A percentile compares a stretch with the other conserved stretches of the same genome.
Evolutionary conservation across 23 red algal species (phyloP).

Genomic region (Rhodosorus marinus): DNA sequence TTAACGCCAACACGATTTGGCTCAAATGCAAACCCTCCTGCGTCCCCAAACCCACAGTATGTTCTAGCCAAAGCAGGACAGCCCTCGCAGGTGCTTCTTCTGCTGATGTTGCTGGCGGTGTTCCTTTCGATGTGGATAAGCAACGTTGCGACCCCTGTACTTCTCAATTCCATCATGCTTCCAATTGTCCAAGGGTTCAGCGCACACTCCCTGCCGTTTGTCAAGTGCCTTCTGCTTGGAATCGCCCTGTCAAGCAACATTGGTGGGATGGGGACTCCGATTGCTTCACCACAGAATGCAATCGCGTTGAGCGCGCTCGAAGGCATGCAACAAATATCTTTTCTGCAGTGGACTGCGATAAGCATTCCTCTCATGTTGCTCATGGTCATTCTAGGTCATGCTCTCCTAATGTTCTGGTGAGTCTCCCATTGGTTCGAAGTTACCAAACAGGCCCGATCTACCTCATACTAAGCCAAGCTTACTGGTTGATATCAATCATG

Average conservation of each 20-base stretch:
- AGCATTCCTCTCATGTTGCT: conserved; percentile 42
- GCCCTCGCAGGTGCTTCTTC: conserved; percentile 31
- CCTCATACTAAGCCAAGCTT: no score
- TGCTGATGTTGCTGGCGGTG: conserved; percentile 58
- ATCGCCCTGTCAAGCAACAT: conserved; percentile 77
- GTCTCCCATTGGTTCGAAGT: no score
- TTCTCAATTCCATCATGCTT: conserved; percentile 67
- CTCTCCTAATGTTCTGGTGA: conserved; percentile 22
- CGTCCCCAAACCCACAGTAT: no score
- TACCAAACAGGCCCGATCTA: no score
- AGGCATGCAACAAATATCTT: conserved; percentile 34
- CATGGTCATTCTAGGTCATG: conserved; percentile 32
- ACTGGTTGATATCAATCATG: no score
- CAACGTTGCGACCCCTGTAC: conserved; percentile 90
- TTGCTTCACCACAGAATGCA: conserved; percentile 92
- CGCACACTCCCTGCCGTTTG: conserved; percentile 13
- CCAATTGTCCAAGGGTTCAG: conserved; percentile 46
- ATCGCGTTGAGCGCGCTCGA: conserved; percentile 59
- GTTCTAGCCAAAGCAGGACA: conserved; percentile 29
- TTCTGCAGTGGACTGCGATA: conserved; percentile 61
- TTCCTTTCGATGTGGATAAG: conserved; percentile 74
- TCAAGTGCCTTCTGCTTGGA: conserved; percentile 67
- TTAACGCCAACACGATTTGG: no score
- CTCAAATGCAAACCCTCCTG: no score
- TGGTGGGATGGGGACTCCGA: conserved; percentile 82